phyloP scores from a whole-genome alignment of 805 yeast species.

The Starmerella tilneyi region DNA sequence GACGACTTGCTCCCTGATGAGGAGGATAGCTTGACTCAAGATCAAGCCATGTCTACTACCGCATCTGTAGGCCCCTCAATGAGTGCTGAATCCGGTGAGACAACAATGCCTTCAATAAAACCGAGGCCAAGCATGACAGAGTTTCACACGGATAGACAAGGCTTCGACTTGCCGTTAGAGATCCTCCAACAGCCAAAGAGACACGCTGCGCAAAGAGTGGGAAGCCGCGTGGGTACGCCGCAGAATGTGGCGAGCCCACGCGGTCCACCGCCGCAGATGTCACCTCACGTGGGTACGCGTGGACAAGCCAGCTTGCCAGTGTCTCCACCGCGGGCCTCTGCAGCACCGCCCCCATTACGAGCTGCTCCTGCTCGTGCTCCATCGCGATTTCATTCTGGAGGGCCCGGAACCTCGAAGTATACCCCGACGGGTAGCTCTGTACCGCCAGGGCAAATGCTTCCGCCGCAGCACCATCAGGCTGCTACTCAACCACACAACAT shows the following conservation, averaged over 20 bases:
- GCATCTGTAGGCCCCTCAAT: too few relatives aligned
- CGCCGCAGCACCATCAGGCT: not conserved
- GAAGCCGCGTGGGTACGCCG: slow-evolving; percentile 11
- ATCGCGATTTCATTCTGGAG: not conserved
- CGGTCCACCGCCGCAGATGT: not conserved
- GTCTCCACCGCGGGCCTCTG: not conserved
- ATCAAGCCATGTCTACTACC: too few relatives aligned
- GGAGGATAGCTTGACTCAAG: too few relatives aligned
- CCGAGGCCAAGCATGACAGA: slow-evolving; percentile 19
- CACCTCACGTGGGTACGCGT: too few relatives aligned
- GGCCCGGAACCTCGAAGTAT: slow-evolving; percentile 7
- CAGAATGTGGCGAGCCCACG: not conserved
- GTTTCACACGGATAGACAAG: slow-evolving; percentile 25
- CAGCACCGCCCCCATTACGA: not conserved
- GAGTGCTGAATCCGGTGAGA: too few relatives aligned
- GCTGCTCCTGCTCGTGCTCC: slow-evolving; percentile 4
- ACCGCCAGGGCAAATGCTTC: not conserved
- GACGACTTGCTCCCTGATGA: slow-evolving; percentile 31
- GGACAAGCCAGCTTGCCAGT: too few relatives aligned
- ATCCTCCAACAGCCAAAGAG: slow-evolving; percentile 27
- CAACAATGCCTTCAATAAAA: slow-evolving; percentile 11
- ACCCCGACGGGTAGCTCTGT: not conserved
- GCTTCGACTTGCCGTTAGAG: slow-evolving; percentile 31
- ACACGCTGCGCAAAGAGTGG: slow-evolving; percentile 16
- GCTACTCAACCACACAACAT: not conserved